Base-by-base conservation (phyloP, 169 alveolate species). In the Plasmodium yoelii region DNA sequence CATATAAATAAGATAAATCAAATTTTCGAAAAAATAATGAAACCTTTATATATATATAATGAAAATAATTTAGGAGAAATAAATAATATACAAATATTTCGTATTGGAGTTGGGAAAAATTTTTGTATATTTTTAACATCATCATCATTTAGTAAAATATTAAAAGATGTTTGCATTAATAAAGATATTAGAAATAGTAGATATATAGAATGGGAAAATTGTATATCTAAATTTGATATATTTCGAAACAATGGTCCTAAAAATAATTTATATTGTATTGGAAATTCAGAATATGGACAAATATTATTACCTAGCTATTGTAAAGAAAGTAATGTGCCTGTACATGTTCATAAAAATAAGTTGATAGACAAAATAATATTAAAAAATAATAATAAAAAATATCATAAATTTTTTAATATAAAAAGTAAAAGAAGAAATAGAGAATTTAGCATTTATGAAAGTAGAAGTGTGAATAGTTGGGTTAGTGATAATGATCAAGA, bases 91-190 rank as follows among this genome's bases (percentile, higher is more conserved):
- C 90, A 82, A 56, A 67, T 82, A 67, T 67, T 51, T 55, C 90
- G 68, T 55, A 73, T 82, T 1, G 77, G 72, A 0, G 18, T 82
- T n/a, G 90, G 90, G 15, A 82, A 82, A 34, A 67, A 82, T 13
- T 82, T 82, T 53, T 56, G 57, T 0, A 56, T 82, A 10, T 53
- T 82, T 67, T 19, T 82, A 67, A 82, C 90, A 24, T 82, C 90
- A 12, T 67, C 80, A 5, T 67, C 90, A 10, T 55, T 82, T 13
- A 82, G 65, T 67, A 70, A 71, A 51, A 82, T 82, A 6, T 67
- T 82, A 51, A 82, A 82, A 47, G 68, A 82, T 28, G 68, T 34
- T 82, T 9, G 90, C n/a, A n/a, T n/a, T n/a, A n/a, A 82, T 67
- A 5, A 34, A 0, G 4, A 7, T 34, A 4, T 4, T 34, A 34